Percentiles rank a stretch among this genome's conserved stretches.
phyloP scores from a whole-genome alignment of 2,329 filamentous ascomycete species.

The Neofusicoccum laricinum region DNA sequence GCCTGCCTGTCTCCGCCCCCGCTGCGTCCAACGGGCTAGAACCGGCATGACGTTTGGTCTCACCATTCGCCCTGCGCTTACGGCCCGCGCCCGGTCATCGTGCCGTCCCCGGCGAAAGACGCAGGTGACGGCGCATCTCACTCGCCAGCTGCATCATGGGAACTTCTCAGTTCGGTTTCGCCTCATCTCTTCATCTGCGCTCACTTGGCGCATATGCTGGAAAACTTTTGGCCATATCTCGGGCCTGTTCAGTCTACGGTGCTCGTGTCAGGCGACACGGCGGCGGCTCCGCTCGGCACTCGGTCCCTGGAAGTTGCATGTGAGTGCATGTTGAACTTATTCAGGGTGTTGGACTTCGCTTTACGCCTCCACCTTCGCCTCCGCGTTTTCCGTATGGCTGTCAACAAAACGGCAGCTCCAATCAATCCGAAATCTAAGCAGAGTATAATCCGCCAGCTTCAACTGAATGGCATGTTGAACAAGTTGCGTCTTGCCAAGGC shows the following conservation, averaged over 20 bases:
- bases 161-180: neutral
- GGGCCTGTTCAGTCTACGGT: neutral
- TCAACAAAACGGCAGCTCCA: neutral
- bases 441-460: too few species aligned
- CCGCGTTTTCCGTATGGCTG: neutral
- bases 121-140: neutral
- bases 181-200: neutral
- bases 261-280: neutral
- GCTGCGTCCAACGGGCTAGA: neutral
- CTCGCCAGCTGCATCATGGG: neutral
- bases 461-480: too few species aligned
- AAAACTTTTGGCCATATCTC: conserved; percentile 1
- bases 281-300: neutral
- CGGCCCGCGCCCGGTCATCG: neutral
- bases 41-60: neutral
- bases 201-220: neutral
- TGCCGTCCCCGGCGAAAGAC: neutral
- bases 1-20: neutral
- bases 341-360: neutral
- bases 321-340: neutral
- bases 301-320: neutral
- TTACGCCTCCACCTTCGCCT: neutral
- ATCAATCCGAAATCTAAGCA: neutral
- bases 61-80: neutral
- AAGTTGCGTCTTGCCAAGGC: too few species aligned